These are phyloP conservation scores for Kregervanrija fluxuum DNA, from an alignment of 805 yeast genomes.

Conservation along the genomic window DNA sequence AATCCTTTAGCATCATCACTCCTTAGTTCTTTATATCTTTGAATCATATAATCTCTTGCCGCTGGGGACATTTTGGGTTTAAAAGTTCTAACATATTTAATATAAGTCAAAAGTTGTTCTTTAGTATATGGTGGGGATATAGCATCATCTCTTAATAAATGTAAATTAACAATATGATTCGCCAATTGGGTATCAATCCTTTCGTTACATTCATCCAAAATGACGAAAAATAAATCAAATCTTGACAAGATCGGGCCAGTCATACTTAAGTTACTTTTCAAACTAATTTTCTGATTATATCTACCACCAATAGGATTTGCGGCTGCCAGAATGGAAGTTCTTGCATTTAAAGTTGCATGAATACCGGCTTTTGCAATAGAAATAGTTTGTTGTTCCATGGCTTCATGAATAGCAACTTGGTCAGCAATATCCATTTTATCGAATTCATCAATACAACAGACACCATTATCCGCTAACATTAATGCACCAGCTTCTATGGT, in stretches of 20 bases:
- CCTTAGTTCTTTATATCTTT: constrained; percentile 77
- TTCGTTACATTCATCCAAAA: constrained; percentile 91
- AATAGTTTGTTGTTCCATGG: constrained; percentile 99
- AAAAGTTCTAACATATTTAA: constrained; percentile 87
- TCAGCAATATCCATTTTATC: constrained; percentile 95
- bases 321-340: constrained; percentile 96
- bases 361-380: constrained; percentile 98
- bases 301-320: constrained; percentile 98
- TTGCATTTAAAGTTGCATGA: constrained; percentile 93
- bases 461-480: constrained; percentile 97
- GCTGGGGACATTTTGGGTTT: constrained; percentile 80
- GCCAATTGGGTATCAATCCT: constrained; percentile 85
- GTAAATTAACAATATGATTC: constrained; percentile 85
- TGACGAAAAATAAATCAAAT: constrained; percentile 90
- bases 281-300: constrained; percentile 78
- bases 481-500: constrained; percentile 98
- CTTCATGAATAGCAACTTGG: constrained; percentile 98
- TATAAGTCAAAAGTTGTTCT: constrained; percentile 81
- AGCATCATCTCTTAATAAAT: constrained; percentile 85
- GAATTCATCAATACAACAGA: constrained; percentile 97
- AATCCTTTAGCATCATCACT: constrained; percentile 86
- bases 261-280: constrained; percentile 85
- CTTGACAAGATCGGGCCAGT: constrained; percentile 99
- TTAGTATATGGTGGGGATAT: constrained; percentile 84
- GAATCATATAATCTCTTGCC: constrained; percentile 71